Conservation (phyloP, 352 stramenopile genomes). For the Aphanomyces invadans region DNA sequence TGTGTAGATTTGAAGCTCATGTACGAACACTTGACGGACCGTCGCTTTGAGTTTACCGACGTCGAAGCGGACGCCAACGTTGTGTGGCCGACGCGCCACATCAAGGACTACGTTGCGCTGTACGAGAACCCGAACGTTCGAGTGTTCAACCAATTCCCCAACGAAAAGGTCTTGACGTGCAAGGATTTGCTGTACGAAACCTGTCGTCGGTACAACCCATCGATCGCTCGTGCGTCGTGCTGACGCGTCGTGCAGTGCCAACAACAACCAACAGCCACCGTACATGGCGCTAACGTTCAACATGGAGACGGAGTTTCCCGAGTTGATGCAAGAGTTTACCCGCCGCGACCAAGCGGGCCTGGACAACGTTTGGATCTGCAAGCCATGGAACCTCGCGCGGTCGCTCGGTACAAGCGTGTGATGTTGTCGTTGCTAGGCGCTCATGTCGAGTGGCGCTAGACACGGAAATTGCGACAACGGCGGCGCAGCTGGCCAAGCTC, state of each 20-base stretch:
- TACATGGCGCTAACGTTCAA: constrained; percentile 51
- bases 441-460: too few species aligned
- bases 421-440: too few species aligned
- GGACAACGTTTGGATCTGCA: constrained; percentile 51
- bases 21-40: constrained; percentile 37
- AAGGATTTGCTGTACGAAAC: constrained; percentile 57
- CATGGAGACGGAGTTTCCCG: constrained; percentile 45
- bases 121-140: constrained; percentile 36
- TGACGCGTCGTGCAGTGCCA: too few species aligned
- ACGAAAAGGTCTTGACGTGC: constrained; percentile 52
- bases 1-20: constrained; percentile 34
- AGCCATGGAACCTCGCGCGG: constrained; percentile 55
- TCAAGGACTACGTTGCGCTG: constrained; percentile 48
- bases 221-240: too few species aligned
- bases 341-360: constrained; percentile 29
- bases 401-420: constrained; percentile 28
- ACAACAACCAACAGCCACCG: constrained; percentile 33
- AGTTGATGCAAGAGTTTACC: constrained; percentile 44
- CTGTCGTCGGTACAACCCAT: constrained; percentile 39
- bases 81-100: constrained; percentile 42
- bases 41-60: constrained; percentile 35
- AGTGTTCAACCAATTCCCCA: constrained; percentile 56
- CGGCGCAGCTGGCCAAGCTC: constrained; percentile 37
- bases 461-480: constrained; percentile 43
- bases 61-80: constrained; percentile 40